Evolutionary conservation across 139 green algal genomes (phyloP), one percentile per base, ranked within the genome.

Genomic region (Coelastrella sp.): DNA sequence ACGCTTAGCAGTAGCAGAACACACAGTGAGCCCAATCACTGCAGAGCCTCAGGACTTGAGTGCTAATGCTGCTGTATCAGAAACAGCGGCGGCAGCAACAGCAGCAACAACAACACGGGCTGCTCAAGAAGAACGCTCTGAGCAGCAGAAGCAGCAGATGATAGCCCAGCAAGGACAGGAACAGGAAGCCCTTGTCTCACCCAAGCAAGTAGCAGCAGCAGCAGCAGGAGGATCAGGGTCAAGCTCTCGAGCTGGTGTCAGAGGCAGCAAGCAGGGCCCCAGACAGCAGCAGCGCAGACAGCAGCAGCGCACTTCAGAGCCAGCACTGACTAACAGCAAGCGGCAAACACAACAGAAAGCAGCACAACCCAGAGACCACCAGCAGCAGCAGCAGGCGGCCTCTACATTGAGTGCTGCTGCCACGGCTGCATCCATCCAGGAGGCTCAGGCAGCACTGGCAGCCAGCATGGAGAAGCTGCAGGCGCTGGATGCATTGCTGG

Each of bases 401-500:
- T 0, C 68, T 7, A 25, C 19, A 10, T 24, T 76, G 3, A 76
- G 19, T 24, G 68, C 68, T 76, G 68, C 68, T 76, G 68, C 68
- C 19, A 76, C 68, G 8, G 68, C 68, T 25, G 68, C 68, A 7
- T 76, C 68, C 8, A 24, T 76, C 8, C 68, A 76, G 19, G 17
- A 76, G 68, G 68, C 68, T 11, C 68, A 76, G 24, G 68, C 68
- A 76, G 68, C 68, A 24, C 19, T 76, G 24, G 68, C 68, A 8
- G 68, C 68, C 17, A 76, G 68, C 68, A 76, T 76, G 68, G 68
- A 76, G 68, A 76, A 76, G 68, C 68, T 76, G 17, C 15, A 76
- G 19, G 68, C 68, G 1, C 68, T 76, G 7, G 19, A 76, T 76
- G 68, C 68, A 24, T 27, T 76, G 68, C 68, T 76, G n/a, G 68